phyloP scores from a whole-genome alignment of 805 yeast species.

The Candida pseudoglaebosa region DNA sequence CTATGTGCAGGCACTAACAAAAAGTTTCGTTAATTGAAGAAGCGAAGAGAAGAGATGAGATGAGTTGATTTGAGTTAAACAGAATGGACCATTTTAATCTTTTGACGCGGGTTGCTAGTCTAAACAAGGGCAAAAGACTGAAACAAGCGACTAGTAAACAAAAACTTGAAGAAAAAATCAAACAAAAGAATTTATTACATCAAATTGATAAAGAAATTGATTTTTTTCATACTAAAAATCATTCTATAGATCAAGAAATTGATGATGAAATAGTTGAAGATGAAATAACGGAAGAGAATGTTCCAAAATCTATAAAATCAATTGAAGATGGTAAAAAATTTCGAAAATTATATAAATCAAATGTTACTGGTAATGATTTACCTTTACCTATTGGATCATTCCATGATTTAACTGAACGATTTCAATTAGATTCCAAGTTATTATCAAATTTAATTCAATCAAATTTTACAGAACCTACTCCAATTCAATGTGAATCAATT shows the following conservation, averaged over 20 bases:
- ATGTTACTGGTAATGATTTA: conserved; percentile 76
- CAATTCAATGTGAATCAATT: conserved; percentile 88
- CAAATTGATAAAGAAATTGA: conserved; percentile 73
- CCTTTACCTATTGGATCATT: conserved; percentile 93
- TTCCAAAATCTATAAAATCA: conserved; percentile 42
- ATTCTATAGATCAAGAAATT: conserved; percentile 20
- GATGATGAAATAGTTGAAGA: conserved; percentile 14
- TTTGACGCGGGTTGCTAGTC: conserved; percentile 78
- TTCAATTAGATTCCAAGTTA: conserved; percentile 55
- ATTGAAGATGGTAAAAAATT: conserved; percentile 57
- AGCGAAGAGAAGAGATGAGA: conserved; percentile 6
- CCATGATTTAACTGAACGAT: conserved; percentile 70
- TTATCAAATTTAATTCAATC: conserved; percentile 61
- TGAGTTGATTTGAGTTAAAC: background rate
- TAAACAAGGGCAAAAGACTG: conserved; percentile 53
- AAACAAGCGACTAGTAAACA: conserved; percentile 13
- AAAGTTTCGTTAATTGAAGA: background rate
- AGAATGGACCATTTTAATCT: conserved; percentile 86
- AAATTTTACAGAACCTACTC: conserved; percentile 81
- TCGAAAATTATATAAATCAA: conserved; percentile 59
- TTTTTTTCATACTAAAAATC: conserved; percentile 66
- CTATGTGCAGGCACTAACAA: background rate
- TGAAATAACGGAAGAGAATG: conserved; percentile 26
- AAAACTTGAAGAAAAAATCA: conserved; percentile 22
- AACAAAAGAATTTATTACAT: conserved; percentile 36